A percentile compares a stretch with the other conserved stretches of the same genome.
Conservation (phyloP, 2,329 filamentous ascomycete genomes). For the Phoma sp. region DNA sequence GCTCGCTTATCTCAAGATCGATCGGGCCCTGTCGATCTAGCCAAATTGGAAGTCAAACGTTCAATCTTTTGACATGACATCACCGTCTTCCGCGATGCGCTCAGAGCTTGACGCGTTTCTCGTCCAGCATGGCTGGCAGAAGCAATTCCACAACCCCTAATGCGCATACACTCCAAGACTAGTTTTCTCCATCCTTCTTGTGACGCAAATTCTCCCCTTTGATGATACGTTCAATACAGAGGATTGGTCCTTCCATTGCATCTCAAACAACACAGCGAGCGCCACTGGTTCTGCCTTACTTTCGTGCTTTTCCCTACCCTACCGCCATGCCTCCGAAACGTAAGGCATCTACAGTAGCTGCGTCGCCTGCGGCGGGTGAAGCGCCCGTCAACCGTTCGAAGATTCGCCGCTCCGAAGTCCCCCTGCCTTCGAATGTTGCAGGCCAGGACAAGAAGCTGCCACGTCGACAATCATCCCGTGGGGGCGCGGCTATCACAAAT, state of each 20-base stretch:
- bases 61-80: constrained; percentile 26
- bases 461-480: constrained; percentile 38
- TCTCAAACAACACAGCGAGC: constrained; percentile 25
- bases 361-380: constrained; percentile 18
- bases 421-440: constrained; percentile 29
- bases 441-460: constrained; percentile 21
- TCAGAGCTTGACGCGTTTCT: constrained; percentile 31
- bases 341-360: constrained; percentile 36
- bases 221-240: constrained; percentile 37
- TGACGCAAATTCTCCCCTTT: constrained; percentile 23
- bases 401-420: constrained; percentile 31
- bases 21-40: constrained; percentile 14
- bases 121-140: constrained; percentile 20
- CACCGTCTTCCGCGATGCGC: constrained; percentile 16
- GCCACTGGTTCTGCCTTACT: constrained; percentile 17
- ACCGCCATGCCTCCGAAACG: constrained; percentile 39
- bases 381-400: constrained; percentile 19
- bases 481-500: constrained; percentile 32
- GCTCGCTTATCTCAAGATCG: constrained; percentile 23
- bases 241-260: constrained; percentile 24
- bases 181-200: constrained; percentile 8
- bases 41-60: constrained; percentile 15
- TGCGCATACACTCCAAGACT: background rate
- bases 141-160: constrained; percentile 11
- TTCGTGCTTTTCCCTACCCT: constrained; percentile 12